phyloP scores from a whole-genome alignment of 345 rosid species.

The Nephelium lappaceum region DNA sequence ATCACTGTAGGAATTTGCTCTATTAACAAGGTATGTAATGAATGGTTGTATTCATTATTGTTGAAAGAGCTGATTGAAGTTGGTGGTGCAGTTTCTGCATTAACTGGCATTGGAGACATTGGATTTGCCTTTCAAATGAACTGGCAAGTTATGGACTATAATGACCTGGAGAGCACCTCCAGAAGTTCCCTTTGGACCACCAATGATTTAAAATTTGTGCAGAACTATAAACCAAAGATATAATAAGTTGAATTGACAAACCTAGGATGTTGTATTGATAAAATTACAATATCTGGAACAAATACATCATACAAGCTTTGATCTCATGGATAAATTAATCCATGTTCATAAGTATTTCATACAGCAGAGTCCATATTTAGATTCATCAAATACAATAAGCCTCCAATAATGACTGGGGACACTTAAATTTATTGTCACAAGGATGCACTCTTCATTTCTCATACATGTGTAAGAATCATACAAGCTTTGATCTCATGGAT shows the following conservation, averaged over 20 bases:
- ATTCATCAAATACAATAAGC: not conserved
- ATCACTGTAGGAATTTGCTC: not conserved
- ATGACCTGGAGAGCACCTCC: too few relatives aligned
- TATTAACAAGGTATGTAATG: not conserved
- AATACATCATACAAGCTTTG: not conserved
- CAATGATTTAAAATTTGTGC: too few relatives aligned
- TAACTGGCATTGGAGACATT: not conserved
- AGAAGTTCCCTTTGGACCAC: too few relatives aligned
- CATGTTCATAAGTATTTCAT: not conserved
- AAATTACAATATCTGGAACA: not conserved
- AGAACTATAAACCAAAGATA: too few relatives aligned
- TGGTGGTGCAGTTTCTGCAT: not conserved
- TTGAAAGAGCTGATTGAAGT: not conserved
- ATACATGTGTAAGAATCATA: not conserved
- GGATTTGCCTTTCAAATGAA: not conserved
- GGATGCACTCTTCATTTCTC: not conserved
- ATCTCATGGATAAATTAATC: not conserved
- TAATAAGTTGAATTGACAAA: not conserved
- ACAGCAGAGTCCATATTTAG: not conserved
- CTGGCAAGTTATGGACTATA: not conserved
- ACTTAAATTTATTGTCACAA: not conserved
- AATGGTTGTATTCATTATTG: not conserved
- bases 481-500: not conserved
- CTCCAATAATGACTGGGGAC: not conserved
- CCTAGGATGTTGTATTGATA: not conserved